Evolutionary conservation across 768 basidiomycete species (phyloP).

Genomic region (Agrocybe chaxingu): DNA sequence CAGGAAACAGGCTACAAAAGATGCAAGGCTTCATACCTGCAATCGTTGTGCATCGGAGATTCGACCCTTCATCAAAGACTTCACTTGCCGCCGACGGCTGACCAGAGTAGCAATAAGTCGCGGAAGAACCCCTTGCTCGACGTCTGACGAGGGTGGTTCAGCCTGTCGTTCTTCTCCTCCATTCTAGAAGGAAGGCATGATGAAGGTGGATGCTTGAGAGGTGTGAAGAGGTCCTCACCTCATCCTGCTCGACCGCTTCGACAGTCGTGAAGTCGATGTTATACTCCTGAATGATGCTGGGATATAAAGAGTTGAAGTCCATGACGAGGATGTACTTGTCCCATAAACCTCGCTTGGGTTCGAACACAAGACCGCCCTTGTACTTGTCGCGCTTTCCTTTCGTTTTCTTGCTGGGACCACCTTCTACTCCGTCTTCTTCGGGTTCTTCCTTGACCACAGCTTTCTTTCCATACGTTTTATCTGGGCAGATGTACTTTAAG

Average conservation of each 20-base stretch:
- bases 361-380: conserved; percentile 97
- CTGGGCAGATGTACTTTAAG: conserved; percentile 93
- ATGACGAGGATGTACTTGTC: conserved; percentile 97
- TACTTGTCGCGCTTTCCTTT: conserved; percentile 90
- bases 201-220: background rate
- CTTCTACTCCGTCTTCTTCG: conserved; percentile 56
- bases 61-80: conserved; percentile 91
- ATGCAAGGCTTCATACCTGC: conserved; percentile 53
- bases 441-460: conserved; percentile 44
- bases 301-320: conserved; percentile 99
- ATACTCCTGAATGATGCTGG: conserved; percentile 98
- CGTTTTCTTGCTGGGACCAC: conserved; percentile 39
- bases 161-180: conserved; percentile 82
- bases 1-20: background rate
- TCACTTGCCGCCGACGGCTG: conserved; percentile 84
- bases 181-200: conserved; percentile 16
- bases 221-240: conserved; percentile 24
- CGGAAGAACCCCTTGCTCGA: conserved; percentile 87
- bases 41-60: conserved; percentile 70
- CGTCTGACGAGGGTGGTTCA: conserved; percentile 73
- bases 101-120: conserved; percentile 97
- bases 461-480: conserved; percentile 88
- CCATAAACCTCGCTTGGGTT: conserved; percentile 94
- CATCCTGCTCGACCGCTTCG: conserved; percentile 65
- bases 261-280: conserved; percentile 99